phyloP scores from a whole-genome alignment of 345 rosid genomes.

The Lepidium aucheri region DNA sequence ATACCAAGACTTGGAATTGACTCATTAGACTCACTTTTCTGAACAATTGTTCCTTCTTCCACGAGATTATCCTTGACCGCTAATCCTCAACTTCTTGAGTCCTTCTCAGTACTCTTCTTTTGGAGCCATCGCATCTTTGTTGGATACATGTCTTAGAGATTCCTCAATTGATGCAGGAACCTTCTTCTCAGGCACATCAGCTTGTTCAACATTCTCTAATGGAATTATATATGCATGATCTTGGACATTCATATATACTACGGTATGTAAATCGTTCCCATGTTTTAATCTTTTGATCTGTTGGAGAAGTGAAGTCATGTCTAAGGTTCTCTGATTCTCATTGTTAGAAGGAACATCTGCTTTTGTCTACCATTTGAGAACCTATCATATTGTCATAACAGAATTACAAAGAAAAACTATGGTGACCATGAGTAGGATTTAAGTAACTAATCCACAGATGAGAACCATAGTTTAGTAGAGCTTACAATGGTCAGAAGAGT shows the following conservation, averaged over 20 bases:
- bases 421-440: too few species aligned
- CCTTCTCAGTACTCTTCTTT: too few species aligned
- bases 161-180: constrained; percentile 17
- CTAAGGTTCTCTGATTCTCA: constrained; percentile 14
- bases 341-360: constrained; percentile 18
- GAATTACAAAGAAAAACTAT: not conserved
- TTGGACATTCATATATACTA: not conserved
- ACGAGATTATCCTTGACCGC: not conserved
- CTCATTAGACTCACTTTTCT: constrained; percentile 8
- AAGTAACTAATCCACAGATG: too few species aligned
- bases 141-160: constrained; percentile 24
- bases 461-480: not conserved
- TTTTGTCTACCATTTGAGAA: constrained; percentile 24
- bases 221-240: constrained; percentile 28
- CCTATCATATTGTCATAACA: not conserved
- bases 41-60: constrained; percentile 7
- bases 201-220: constrained; percentile 14
- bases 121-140: constrained; percentile 10
- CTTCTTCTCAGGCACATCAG: not conserved
- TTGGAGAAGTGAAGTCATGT: constrained; percentile 2
- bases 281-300: constrained; percentile 16
- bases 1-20: constrained; percentile 20
- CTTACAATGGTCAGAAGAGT: constrained; percentile 73
- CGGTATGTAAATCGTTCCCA: constrained; percentile 23
- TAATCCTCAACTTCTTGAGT: too few species aligned